Evolutionary conservation across 2,329 filamentous ascomycete genomes (phyloP).

Genomic region (Aschersonia sp.): DNA sequence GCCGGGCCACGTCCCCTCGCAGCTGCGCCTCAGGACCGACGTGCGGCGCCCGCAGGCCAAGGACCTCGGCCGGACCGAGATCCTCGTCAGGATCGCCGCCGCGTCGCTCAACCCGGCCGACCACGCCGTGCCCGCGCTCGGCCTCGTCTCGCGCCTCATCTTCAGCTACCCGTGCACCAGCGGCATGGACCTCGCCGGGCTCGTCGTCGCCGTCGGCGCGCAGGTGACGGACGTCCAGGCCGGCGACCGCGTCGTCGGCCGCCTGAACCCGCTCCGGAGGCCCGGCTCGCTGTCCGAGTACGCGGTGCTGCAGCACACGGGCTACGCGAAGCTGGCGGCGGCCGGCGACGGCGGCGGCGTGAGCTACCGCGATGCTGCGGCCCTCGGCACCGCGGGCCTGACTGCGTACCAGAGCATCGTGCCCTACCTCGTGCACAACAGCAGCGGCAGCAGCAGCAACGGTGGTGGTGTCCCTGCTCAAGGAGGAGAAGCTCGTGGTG

Average conservation of each 20-base stretch:
- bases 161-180: constrained; percentile 25
- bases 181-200: constrained; percentile 36
- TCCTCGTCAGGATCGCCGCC: constrained; percentile 28
- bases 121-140: constrained; percentile 30
- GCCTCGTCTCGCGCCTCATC: constrained; percentile 18
- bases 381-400: neutral
- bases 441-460: too few species aligned
- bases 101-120: constrained; percentile 33
- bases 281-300: constrained; percentile 29
- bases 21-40: neutral
- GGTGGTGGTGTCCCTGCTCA: too few species aligned
- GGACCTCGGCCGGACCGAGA: constrained; percentile 3
- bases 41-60: neutral
- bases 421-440: neutral
- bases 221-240: constrained; percentile 15
- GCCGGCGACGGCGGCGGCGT: too few species aligned
- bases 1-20: neutral
- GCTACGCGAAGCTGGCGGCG: constrained; percentile 13
- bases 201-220: constrained; percentile 21
- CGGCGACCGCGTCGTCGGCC: constrained; percentile 30
- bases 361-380: neutral
- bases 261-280: constrained; percentile 11
- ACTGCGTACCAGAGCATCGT: constrained; percentile 1
- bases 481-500: too few species aligned
- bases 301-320: constrained; percentile 5